A percentile compares a stretch with the other conserved stretches of the same genome.
phyloP scores from a whole-genome alignment of 2,329 filamentous ascomycete genomes.

The Ascochyta rabiei region DNA sequence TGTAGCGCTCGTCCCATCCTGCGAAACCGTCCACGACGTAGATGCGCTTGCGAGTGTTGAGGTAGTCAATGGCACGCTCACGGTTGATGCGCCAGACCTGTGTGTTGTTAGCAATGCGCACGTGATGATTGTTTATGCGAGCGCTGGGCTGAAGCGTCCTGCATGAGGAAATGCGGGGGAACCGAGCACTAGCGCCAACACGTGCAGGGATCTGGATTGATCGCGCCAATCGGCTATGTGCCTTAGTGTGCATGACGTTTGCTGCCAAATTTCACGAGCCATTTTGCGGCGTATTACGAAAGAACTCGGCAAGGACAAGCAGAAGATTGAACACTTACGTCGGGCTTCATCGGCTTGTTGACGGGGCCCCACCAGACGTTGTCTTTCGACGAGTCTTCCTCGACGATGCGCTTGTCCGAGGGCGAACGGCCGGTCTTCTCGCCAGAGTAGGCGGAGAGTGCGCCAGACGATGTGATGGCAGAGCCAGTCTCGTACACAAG shows the following conservation, averaged over 20 bases:
- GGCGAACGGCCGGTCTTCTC: slow-evolving; percentile 98
- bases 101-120: slow-evolving; percentile 31
- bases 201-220: slow-evolving; percentile 34
- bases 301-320: slow-evolving; percentile 14
- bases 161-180: slow-evolving; percentile 45
- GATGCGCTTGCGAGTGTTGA: slow-evolving; percentile 98
- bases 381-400: slow-evolving; percentile 86
- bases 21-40: slow-evolving; percentile 98
- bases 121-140: slow-evolving; percentile 23
- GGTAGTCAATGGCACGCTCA: slow-evolving; percentile 97
- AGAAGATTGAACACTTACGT: slow-evolving; percentile 68
- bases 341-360: slow-evolving; percentile 97
- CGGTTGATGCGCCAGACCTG: slow-evolving; percentile 99
- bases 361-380: slow-evolving; percentile 99
- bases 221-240: slow-evolving; percentile 38
- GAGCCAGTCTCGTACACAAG: slow-evolving; percentile 97
- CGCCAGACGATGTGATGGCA: slow-evolving; percentile 94
- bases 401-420: slow-evolving; percentile 95
- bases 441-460: slow-evolving; percentile 95
- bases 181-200: slow-evolving; percentile 36
- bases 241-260: slow-evolving; percentile 45
- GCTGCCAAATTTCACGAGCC: slow-evolving; percentile 34
- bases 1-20: slow-evolving; percentile 98
- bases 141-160: slow-evolving; percentile 16
- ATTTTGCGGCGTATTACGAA: slow-evolving; percentile 20